Evolutionary conservation across 2,329 filamentous ascomycete species (phyloP).

Genomic region (Trichoderma cornu-damae): DNA sequence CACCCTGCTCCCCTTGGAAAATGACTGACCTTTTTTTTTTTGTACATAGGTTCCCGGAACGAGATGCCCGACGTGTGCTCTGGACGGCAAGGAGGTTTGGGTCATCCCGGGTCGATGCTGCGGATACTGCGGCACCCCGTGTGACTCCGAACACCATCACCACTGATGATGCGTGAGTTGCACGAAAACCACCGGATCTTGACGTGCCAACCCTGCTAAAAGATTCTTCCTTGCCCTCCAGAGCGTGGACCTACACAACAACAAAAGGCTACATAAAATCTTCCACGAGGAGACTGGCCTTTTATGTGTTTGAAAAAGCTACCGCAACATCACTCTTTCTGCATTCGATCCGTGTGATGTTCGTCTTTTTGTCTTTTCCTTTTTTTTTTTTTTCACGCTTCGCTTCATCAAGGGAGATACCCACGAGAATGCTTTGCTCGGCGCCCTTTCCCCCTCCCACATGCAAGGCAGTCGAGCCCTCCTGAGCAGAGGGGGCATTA

Average conservation of each 20-base stretch:
- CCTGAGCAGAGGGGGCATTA: neutral
- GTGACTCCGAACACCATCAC: constrained; percentile 23
- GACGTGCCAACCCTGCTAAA: neutral
- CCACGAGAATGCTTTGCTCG: neutral
- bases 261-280: neutral
- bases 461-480: neutral
- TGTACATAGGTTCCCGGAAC: constrained; percentile 48
- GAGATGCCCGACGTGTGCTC: constrained; percentile 47
- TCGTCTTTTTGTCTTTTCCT: neutral
- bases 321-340: neutral
- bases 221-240: neutral
- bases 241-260: neutral
- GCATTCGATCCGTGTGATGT: neutral
- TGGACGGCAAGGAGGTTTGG: constrained; percentile 49
- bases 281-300: neutral
- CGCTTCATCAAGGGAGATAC: neutral
- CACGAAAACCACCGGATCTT: too few relatives aligned
- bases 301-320: neutral
- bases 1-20: neutral
- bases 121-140: constrained; percentile 46
- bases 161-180: neutral
- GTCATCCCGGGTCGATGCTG: constrained; percentile 51
- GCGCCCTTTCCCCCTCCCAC: neutral
- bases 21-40: too few relatives aligned
- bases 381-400: neutral